A percentile compares a stretch with the other conserved stretches of the same genome.
Conservation (phyloP, 306 rosid species). For the Pachyrhizus erosus region DNA sequence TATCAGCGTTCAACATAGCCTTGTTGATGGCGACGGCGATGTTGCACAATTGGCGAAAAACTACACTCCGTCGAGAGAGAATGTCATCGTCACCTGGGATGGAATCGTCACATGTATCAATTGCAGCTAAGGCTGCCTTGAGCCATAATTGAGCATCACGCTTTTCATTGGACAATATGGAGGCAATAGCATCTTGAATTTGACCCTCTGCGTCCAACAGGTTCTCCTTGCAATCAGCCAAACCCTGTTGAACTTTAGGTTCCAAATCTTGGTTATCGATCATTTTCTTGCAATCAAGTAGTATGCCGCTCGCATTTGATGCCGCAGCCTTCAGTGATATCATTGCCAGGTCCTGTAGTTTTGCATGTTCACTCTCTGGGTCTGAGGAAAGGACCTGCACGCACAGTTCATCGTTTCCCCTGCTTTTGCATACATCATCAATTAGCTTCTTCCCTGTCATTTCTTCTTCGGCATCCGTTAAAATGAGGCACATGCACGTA, state of each 20-base stretch:
- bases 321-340: conserved; percentile 37
- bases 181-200: conserved; percentile 37
- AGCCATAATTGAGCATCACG: conserved; percentile 41
- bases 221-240: conserved; percentile 49
- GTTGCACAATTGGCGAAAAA: conserved; percentile 46
- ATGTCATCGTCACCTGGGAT: conserved; percentile 43
- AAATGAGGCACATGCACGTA: conserved; percentile 7
- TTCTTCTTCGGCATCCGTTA: background rate
- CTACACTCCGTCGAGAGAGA: background rate
- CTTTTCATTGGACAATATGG: background rate
- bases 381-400: background rate
- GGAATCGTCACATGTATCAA: conserved; percentile 45
- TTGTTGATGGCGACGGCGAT: conserved; percentile 38
- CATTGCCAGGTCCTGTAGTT: conserved; percentile 23
- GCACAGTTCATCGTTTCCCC: conserved; percentile 12
- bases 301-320: background rate
- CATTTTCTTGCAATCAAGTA: conserved; percentile 12
- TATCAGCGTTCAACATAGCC: background rate
- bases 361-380: background rate
- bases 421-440: background rate
- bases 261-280: conserved; percentile 11
- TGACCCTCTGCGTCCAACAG: conserved; percentile 46
- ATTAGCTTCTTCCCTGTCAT: background rate
- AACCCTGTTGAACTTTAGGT: conserved; percentile 45
- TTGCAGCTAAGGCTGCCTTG: conserved; percentile 45